Conservation (phyloP, 108 stramenopile genomes). For the Cyclotella atomus region DNA sequence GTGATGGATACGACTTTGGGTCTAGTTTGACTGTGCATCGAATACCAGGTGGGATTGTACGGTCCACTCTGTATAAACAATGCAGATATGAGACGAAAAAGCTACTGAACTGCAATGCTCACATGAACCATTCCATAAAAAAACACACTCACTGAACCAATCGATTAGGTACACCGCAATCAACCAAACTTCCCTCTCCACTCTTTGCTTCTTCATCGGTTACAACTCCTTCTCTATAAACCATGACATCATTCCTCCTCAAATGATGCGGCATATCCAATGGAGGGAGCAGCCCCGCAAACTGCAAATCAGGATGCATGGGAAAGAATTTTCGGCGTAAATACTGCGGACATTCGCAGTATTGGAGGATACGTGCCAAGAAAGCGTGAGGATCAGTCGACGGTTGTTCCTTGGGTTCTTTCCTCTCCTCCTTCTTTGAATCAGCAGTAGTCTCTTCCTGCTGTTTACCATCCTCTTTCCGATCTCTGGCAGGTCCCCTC, state of each 20-base stretch:
- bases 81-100: no score
- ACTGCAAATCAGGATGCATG: constrained; percentile 94
- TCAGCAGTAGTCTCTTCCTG: not conserved
- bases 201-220: constrained; percentile 31
- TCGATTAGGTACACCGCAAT: constrained; percentile 83
- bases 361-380: constrained; percentile 94
- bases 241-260: constrained; percentile 80
- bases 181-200: constrained; percentile 68
- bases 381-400: constrained; percentile 88
- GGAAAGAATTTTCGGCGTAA: constrained; percentile 91
- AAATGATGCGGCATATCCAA: constrained; percentile 98
- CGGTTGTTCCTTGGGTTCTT: constrained; percentile 14
- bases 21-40: constrained; percentile 91
- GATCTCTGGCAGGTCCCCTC: constrained; percentile 33
- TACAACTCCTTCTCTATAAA: constrained; percentile 94
- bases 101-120: no score
- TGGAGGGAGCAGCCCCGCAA: constrained; percentile 94
- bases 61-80: constrained; percentile 77
- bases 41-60: constrained; percentile 75
- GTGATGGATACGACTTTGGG: constrained; percentile 53
- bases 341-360: constrained; percentile 95
- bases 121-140: not conserved
- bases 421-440: constrained; percentile 4
- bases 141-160: constrained; percentile 68
- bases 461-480: no score